Percentiles rank a stretch among this genome's conserved stretches.
phyloP scores from a whole-genome alignment of 768 basidiomycete species.

The Pleurotus eryngii region DNA sequence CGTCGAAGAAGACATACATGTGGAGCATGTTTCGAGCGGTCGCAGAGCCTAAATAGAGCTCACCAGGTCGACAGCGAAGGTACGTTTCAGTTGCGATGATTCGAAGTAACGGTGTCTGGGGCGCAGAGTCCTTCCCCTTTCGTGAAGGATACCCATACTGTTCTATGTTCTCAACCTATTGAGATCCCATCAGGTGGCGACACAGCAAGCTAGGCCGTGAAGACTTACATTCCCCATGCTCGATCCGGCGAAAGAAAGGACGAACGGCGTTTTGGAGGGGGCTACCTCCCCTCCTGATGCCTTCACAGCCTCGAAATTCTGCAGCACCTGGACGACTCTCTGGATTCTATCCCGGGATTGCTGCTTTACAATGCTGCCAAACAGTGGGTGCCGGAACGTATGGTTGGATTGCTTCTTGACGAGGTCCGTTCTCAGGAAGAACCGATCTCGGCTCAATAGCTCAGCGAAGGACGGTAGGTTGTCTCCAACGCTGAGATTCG shows the following conservation, averaged over 20 bases:
- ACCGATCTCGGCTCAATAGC: constrained; percentile 44
- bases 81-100: not conserved
- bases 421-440: constrained; percentile 38
- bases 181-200: not conserved
- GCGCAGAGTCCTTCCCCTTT: not conserved
- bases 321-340: constrained; percentile 18
- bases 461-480: constrained; percentile 35
- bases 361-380: constrained; percentile 35
- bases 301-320: constrained; percentile 8
- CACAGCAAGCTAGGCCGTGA: not conserved
- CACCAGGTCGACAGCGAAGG: constrained; percentile 26
- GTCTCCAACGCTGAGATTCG: constrained; percentile 28
- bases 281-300: constrained; percentile 13
- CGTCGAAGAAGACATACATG: constrained; percentile 19
- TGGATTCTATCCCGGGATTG: constrained; percentile 23
- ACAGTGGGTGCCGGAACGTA: constrained; percentile 41
- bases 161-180: constrained; percentile 3
- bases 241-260: constrained; percentile 5
- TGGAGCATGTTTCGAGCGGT: constrained; percentile 7
- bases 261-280: constrained; percentile 8
- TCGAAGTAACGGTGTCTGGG: constrained; percentile 2
- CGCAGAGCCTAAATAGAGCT: constrained; percentile 28
- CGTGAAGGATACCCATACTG: constrained; percentile 5
- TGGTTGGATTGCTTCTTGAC: constrained; percentile 32
- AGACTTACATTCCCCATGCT: constrained; percentile 5